These are phyloP conservation scores for Calocera viscosa DNA, from an alignment of 768 basidiomycete species.

Conservation along the genomic window DNA sequence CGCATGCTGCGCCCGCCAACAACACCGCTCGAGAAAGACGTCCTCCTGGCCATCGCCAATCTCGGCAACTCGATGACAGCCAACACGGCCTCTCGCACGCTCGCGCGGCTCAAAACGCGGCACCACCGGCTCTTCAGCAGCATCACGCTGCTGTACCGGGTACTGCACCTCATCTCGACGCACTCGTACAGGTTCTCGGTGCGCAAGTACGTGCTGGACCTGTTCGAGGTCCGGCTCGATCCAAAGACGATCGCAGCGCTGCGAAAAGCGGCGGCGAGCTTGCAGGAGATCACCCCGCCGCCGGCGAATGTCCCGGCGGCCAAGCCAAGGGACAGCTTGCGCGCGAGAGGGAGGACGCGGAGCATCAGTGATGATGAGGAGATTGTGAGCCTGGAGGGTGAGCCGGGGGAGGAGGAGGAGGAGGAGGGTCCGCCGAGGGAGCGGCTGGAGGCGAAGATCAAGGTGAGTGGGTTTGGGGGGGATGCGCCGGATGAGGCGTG, in stretches of 20 bases:
- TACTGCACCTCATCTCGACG: slow-evolving; percentile 73
- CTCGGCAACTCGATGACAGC: slow-evolving; percentile 92
- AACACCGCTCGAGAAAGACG: slow-evolving; percentile 62
- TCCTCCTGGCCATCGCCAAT: slow-evolving; percentile 82
- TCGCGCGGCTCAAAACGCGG: slow-evolving; percentile 69
- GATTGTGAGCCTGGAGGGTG: neutral
- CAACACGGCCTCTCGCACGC: slow-evolving; percentile 79
- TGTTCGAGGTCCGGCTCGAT: slow-evolving; percentile 76
- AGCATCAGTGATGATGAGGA: neutral
- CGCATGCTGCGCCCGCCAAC: slow-evolving; percentile 45
- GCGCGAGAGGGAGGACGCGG: neutral
- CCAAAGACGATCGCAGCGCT: slow-evolving; percentile 34
- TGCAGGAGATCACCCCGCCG: neutral
- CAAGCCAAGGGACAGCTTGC: neutral
- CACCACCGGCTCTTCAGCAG: slow-evolving; percentile 69
- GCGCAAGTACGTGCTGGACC: slow-evolving; percentile 79
- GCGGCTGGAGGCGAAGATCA: neutral
- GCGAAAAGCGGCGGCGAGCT: neutral
- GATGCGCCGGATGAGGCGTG: too few species aligned
- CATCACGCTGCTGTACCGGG: slow-evolving; percentile 67
- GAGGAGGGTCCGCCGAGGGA: neutral
- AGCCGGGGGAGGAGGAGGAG: neutral
- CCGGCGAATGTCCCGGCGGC: neutral
- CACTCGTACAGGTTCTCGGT: slow-evolving; percentile 87
- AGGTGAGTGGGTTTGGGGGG: neutral